Conservation (phyloP, 176 grass and related monocot genomes). For the Tillandsia leiboldiana region DNA sequence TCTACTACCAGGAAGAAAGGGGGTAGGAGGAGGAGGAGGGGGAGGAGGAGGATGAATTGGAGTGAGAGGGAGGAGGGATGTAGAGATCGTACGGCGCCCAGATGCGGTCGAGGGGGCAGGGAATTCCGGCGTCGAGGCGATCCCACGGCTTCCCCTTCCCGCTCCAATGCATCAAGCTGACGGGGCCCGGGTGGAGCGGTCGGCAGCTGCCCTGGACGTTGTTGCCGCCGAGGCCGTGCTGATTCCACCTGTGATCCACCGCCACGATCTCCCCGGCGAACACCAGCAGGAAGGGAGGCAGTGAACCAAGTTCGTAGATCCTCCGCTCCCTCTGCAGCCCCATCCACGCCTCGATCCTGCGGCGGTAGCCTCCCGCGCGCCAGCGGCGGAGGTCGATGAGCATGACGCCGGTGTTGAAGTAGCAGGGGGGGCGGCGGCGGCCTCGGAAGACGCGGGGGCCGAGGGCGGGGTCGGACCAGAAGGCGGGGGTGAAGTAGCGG, state of each 20-base stretch:
- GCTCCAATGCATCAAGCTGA: slow-evolving; percentile 91
- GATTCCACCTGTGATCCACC: slow-evolving; percentile 90
- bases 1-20: neutral
- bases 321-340: slow-evolving; percentile 52
- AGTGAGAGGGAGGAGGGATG: slow-evolving; percentile 21
- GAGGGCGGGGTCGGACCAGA: slow-evolving; percentile 48
- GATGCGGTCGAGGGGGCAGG: slow-evolving; percentile 60
- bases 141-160: slow-evolving; percentile 91
- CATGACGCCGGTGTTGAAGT: slow-evolving; percentile 75
- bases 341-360: slow-evolving; percentile 69
- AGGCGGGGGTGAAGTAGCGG: slow-evolving; percentile 51
- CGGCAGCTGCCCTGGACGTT: slow-evolving; percentile 75
- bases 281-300: slow-evolving; percentile 79
- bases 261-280: slow-evolving; percentile 81
- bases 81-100: slow-evolving; percentile 77
- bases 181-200: slow-evolving; percentile 63
- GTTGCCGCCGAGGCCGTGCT: slow-evolving; percentile 89
- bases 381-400: slow-evolving; percentile 62
- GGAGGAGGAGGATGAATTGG: slow-evolving; percentile 20
- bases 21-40: neutral
- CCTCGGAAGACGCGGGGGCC: slow-evolving; percentile 29
- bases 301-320: slow-evolving; percentile 79
- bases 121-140: slow-evolving; percentile 54
- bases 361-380: slow-evolving; percentile 59
- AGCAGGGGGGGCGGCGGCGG: slow-evolving; percentile 40